phyloP scores from a whole-genome alignment of 139 green algal species.

The Chlamydomonas schloesseri region DNA sequence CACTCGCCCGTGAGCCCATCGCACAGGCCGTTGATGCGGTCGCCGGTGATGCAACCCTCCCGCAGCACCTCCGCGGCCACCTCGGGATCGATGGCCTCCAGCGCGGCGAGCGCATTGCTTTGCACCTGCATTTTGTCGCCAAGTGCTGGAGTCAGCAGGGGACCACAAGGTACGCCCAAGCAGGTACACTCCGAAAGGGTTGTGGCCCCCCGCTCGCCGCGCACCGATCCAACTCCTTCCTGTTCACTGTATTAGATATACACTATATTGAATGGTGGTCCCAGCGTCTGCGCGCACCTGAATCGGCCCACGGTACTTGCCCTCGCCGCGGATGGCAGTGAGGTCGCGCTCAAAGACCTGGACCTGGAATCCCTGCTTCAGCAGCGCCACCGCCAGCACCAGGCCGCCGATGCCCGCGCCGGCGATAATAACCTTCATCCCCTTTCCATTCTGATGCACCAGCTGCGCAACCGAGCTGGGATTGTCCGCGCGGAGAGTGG shows the following conservation, averaged over 20 bases:
- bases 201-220: too few relatives aligned
- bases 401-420: conserved; percentile 92
- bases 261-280: too few relatives aligned
- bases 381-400: conserved; percentile 84
- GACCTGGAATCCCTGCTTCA: conserved; percentile 88
- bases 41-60: conserved; percentile 88
- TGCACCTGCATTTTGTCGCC: conserved; percentile 82
- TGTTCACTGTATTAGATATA: too few relatives aligned
- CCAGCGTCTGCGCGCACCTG: conserved; percentile 84
- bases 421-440: conserved; percentile 83
- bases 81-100: conserved; percentile 87
- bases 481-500: not conserved
- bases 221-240: too few relatives aligned
- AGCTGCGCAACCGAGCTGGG: conserved; percentile 14
- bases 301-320: conserved; percentile 96
- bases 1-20: conserved; percentile 93
- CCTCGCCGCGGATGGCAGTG: conserved; percentile 92
- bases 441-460: conserved; percentile 23
- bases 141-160: too few relatives aligned
- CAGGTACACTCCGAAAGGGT: too few relatives aligned
- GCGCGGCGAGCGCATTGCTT: conserved; percentile 89
- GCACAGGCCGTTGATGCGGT: conserved; percentile 92
- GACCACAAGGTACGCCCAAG: too few relatives aligned
- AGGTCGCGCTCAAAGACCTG: conserved; percentile 92
- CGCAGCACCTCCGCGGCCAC: conserved; percentile 77